Evolutionary conservation across 139 green algal genomes (phyloP), one percentile per base, ranked within the genome.

Genomic region (Picochlorum costavermella): DNA sequence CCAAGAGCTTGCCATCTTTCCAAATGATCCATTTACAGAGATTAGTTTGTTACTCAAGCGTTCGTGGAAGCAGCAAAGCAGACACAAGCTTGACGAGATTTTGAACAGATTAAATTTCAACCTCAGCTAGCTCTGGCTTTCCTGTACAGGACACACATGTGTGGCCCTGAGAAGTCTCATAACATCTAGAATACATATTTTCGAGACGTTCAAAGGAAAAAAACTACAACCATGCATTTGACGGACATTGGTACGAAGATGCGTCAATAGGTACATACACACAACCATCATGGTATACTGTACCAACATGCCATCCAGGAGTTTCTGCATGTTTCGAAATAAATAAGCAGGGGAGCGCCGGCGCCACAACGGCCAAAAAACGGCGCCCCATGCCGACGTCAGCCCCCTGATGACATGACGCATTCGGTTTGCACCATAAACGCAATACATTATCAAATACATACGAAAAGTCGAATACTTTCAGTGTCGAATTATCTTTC

Each of bases 101-200:
- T 10, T 72, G 26, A 14, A 33, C 5, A 25, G 60, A 51, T 50
- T 78, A 36, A 29, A 36, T 3, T 78, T 78, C 36, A 48, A 25
- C 14, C 36, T 26, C 26, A 65, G 68, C n/a, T 33, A 75, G 25
- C 23, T 71, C 29, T 78, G 71, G 71, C 55, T 70, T 36, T 26
- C 50, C 16, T 64, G 75, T 23, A 23, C 20, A 23, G 20, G 20
- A 23, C 20, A 23, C 20, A 23, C 20, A 23, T 23, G 20, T 17
- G 28, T 74, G 28, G 66, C 37, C 2, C 56, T 78, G 36, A 16
- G 57, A 26, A 37, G 53, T 17, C 60, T 78, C 23, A 65, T 50
- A 13, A 43, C 61, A n/a, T 53, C 31, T 78, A 5, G 71, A 57
- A 36, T 78, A 78, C 37, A 44, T 74, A 23, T 28, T 67, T 2